Conservation (phyloP, 352 stramenopile species). For the Pythium grandisporangium region DNA sequence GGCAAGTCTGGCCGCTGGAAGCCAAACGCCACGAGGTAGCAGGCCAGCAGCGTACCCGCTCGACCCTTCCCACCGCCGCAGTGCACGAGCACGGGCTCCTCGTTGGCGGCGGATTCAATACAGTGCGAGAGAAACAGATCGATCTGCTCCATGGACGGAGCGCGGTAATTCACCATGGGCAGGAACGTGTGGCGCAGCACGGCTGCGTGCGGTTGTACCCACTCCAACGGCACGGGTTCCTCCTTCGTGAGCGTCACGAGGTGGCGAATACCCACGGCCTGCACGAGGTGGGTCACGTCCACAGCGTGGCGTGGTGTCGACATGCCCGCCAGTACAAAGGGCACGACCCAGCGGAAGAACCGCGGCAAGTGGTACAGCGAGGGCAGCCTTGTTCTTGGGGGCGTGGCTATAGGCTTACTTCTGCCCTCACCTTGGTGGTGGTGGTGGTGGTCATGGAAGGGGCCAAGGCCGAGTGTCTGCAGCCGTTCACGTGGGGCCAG, state of each 20-base stretch:
- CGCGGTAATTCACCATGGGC: slow-evolving; percentile 41
- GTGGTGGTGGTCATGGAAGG: no score
- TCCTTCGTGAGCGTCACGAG: slow-evolving; percentile 18
- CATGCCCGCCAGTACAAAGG: slow-evolving; percentile 17
- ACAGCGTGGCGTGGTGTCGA: slow-evolving; percentile 12
- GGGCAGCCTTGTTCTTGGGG: no score
- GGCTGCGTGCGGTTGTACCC: slow-evolving; percentile 13
- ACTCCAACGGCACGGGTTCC: slow-evolving; percentile 11
- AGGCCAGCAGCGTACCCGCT: slow-evolving; percentile 52
- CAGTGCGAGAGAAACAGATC: slow-evolving; percentile 45
- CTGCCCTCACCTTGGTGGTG: no score
- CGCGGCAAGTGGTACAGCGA: slow-evolving; percentile 11
- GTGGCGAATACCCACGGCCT: slow-evolving; percentile 7
- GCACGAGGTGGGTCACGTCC: slow-evolving; percentile 12
- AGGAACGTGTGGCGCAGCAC: slow-evolving; percentile 33
- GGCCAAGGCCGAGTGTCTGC: background rate
- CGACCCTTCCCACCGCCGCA: slow-evolving; percentile 59
- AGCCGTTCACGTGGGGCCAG: slow-evolving; percentile 12
- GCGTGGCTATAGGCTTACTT: no score
- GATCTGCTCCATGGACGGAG: slow-evolving; percentile 43
- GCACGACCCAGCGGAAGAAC: slow-evolving; percentile 20
- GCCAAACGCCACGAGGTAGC: slow-evolving; percentile 52
- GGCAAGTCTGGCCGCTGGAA: slow-evolving; percentile 24
- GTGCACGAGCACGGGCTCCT: slow-evolving; percentile 37
- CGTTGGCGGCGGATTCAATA: background rate